Conservation (phyloP, 768 basidiomycete species). For the Rhizopogon rudus region DNA sequence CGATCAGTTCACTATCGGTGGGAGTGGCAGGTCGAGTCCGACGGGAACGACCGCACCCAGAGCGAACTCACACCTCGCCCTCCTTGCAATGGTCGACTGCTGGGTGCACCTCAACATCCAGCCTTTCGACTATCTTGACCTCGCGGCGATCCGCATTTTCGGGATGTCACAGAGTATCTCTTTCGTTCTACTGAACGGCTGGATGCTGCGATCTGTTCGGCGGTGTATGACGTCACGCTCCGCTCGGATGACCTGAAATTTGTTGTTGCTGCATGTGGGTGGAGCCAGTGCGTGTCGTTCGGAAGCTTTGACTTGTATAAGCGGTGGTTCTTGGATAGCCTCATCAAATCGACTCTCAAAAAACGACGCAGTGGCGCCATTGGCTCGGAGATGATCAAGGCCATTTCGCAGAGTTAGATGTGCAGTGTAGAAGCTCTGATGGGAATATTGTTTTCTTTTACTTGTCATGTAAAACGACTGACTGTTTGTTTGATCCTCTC, state of each 20-base stretch:
- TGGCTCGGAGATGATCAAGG: conserved; percentile 88
- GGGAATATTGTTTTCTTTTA: background rate
- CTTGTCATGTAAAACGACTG: background rate
- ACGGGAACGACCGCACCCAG: conserved; percentile 13
- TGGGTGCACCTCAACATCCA: conserved; percentile 87
- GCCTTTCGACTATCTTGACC: conserved; percentile 52
- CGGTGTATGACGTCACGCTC: conserved; percentile 71
- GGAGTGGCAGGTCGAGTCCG: conserved; percentile 14
- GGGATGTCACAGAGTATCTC: too few species aligned
- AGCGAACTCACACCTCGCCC: conserved; percentile 87
- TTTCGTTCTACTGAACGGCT: conserved; percentile 41
- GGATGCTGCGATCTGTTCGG: conserved; percentile 67
- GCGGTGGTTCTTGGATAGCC: conserved; percentile 58
- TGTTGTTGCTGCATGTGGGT: conserved; percentile 86
- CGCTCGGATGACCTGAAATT: conserved; percentile 92
- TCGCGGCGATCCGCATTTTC: too few species aligned
- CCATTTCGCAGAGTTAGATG: conserved; percentile 65
- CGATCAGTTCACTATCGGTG: conserved; percentile 84
- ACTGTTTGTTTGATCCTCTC: background rate
- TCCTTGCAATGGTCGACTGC: conserved; percentile 98
- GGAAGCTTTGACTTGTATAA: conserved; percentile 88
- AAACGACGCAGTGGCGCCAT: conserved; percentile 67
- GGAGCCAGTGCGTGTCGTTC: conserved; percentile 94
- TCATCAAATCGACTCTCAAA: conserved; percentile 32
- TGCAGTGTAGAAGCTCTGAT: too few species aligned